Percentiles rank a stretch among this genome's conserved stretches.
phyloP scores from a whole-genome alignment of 495 filamentous ascomycete genomes.

The Penicillium verhagenii region DNA sequence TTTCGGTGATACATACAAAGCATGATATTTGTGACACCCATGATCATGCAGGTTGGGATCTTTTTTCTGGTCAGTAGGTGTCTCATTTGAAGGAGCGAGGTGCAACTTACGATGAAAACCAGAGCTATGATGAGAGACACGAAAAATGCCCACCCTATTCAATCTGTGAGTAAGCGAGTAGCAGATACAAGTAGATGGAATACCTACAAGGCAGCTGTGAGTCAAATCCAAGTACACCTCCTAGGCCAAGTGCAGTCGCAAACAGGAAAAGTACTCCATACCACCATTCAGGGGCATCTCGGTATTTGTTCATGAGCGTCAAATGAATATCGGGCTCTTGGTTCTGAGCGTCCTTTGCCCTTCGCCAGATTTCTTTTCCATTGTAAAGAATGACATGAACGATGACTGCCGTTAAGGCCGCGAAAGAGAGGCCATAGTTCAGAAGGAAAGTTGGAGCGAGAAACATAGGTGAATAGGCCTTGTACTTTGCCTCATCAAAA shows the following conservation, averaged over 20 bases:
- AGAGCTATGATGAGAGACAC: slow-evolving; percentile 41
- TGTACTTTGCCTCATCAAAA: slow-evolving; percentile 54
- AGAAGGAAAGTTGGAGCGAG: slow-evolving; percentile 62
- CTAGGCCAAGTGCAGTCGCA: slow-evolving; percentile 51
- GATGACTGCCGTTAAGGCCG: slow-evolving; percentile 55
- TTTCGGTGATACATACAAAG: slow-evolving; percentile 9
- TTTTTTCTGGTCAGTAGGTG: slow-evolving; percentile 1
- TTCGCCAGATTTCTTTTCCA: slow-evolving; percentile 55
- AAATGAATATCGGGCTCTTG: slow-evolving; percentile 50
- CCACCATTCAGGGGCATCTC: slow-evolving; percentile 28
- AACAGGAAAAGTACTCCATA: slow-evolving; percentile 20
- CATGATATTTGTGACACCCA: slow-evolving; percentile 57
- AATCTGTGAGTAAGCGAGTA: neutral
- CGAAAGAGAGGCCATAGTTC: slow-evolving; percentile 62
- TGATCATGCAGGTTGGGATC: slow-evolving; percentile 35
- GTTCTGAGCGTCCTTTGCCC: slow-evolving; percentile 49
- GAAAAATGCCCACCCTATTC: slow-evolving; percentile 57
- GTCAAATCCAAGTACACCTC: slow-evolving; percentile 54
- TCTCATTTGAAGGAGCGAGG: neutral
- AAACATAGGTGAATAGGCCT: slow-evolving; percentile 61
- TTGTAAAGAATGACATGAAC: slow-evolving; percentile 59
- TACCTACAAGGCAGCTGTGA: slow-evolving; percentile 49
- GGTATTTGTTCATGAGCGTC: slow-evolving; percentile 25
- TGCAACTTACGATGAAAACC: slow-evolving; percentile 20
- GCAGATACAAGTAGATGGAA: neutral